phyloP scores from a whole-genome alignment of 345 rosid genomes.

The Eucalyptus pauciflora region DNA sequence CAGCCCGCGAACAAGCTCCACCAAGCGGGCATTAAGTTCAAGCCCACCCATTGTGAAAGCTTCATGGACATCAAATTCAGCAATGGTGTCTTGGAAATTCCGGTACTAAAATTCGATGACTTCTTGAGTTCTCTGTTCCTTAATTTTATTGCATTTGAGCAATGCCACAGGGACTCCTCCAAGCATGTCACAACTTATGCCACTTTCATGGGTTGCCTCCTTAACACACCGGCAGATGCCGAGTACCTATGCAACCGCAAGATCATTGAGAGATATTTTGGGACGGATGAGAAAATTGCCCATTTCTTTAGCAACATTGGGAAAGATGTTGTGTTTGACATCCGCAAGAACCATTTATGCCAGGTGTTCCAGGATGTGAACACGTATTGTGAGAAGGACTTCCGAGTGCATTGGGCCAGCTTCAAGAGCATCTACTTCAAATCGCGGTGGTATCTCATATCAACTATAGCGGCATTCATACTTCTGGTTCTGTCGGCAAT shows the following conservation, averaged over 20 bases:
- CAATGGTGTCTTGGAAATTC: slow-evolving; percentile 55
- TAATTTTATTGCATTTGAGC: slow-evolving; percentile 75
- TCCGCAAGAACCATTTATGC: slow-evolving; percentile 30
- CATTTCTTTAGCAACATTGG: slow-evolving; percentile 44
- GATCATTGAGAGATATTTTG: slow-evolving; percentile 61
- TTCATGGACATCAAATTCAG: slow-evolving; percentile 43
- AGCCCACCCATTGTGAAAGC: slow-evolving; percentile 12
- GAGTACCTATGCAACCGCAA: slow-evolving; percentile 42
- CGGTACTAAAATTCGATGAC: slow-evolving; percentile 54
- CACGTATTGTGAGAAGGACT: slow-evolving; percentile 26
- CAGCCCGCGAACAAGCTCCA: slow-evolving; percentile 50
- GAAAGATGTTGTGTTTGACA: slow-evolving; percentile 63
- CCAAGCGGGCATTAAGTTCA: slow-evolving; percentile 35
- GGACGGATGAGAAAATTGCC: slow-evolving; percentile 58
- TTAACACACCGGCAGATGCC: slow-evolving; percentile 43
- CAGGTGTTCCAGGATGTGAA: slow-evolving; percentile 43
- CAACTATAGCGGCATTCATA: slow-evolving; percentile 56
- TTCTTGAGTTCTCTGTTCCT: slow-evolving; percentile 49
- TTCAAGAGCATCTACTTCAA: slow-evolving; percentile 56
- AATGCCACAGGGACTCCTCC: slow-evolving; percentile 43
- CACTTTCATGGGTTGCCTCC: slow-evolving; percentile 47
- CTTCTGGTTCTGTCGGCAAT: slow-evolving; percentile 39
- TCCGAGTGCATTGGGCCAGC: slow-evolving; percentile 55
- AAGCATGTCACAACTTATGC: slow-evolving; percentile 63
- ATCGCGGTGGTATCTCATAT: slow-evolving; percentile 72